Evolutionary conservation across 1,284 basidiomycete species (phyloP).

Genomic region (Xanthoconium separans): DNA sequence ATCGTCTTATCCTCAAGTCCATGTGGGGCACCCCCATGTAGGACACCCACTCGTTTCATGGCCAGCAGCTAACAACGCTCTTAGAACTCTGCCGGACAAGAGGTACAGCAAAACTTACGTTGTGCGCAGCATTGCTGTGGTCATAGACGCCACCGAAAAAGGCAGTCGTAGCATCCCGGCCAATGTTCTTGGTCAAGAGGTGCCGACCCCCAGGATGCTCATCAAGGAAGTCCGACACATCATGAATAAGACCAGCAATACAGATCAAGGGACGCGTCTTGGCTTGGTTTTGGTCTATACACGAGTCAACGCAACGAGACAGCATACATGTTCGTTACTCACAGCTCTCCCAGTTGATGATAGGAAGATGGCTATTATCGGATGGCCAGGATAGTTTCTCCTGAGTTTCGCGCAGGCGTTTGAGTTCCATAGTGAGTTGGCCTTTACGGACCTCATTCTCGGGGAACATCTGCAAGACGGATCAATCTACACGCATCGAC

Average conservation of each 20-base stretch:
- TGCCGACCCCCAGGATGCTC: slow-evolving; percentile 84
- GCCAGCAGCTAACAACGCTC: slow-evolving; percentile 55
- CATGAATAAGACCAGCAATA: slow-evolving; percentile 90
- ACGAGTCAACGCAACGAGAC: slow-evolving; percentile 10
- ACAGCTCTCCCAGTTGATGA: slow-evolving; percentile 88
- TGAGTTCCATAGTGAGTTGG: slow-evolving; percentile 90
- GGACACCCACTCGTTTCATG: slow-evolving; percentile 88
- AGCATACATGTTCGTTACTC: slow-evolving; percentile 29
- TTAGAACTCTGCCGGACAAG: slow-evolving; percentile 12
- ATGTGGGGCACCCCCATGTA: slow-evolving; percentile 72
- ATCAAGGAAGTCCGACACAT: slow-evolving; percentile 82
- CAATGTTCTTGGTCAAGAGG: slow-evolving; percentile 69
- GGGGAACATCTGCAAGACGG: slow-evolving; percentile 64
- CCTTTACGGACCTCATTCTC: slow-evolving; percentile 94
- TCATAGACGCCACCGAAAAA: slow-evolving; percentile 96
- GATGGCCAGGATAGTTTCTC: slow-evolving; percentile 78
- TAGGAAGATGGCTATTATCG: slow-evolving; percentile 72
- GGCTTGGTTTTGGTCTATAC: slow-evolving; percentile 70
- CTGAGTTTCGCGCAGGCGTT: slow-evolving; percentile 72
- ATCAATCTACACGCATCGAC: neutral
- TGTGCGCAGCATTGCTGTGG: slow-evolving; percentile 90
- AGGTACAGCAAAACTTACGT: slow-evolving; percentile 44
- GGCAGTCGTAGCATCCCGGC: slow-evolving; percentile 85
- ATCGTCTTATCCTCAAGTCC: slow-evolving; percentile 61
- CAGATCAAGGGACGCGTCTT: slow-evolving; percentile 77